Base-by-base conservation (phyloP, 2,329 filamentous ascomycete species). In the Bipolaris oryzae region DNA sequence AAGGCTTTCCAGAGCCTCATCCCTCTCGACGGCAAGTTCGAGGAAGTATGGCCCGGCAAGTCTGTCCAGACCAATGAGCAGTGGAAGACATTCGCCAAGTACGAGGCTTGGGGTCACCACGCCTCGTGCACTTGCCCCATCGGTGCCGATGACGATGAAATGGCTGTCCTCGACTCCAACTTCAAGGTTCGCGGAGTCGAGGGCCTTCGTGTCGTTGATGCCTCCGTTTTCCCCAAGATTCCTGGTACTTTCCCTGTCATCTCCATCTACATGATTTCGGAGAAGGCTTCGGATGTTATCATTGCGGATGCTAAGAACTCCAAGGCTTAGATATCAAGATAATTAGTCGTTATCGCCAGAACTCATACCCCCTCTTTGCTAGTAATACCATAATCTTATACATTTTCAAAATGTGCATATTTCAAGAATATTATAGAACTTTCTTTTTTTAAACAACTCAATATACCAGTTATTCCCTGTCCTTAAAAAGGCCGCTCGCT, bases 251-350 rank as follows among this genome's bases (percentile, higher is more conserved):
- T 83, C 63, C 78, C 81, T 23, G 77, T 79, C 3, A 68, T 82
- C 0, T 79, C 84, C 0, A 80, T 80, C 0, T 85, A 84, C 62
- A 84, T 87, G 71, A 76, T 84, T 5, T 80, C 79, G 1, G 85
- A 88, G 77, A 88, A 88, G 77, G 86, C 86, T 1, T 82, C 84
- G 2, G 84, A 87, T 70, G 81, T 80, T 5, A 87, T 88, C 81
- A 48, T 75, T 15, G 67, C 58, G 37, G 67, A 58, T 44, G 62
- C 58, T 9, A 56, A 47, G 49, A 33, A 39, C 21, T 16, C 44
- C 33, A n/a, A 37, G 33, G 16, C 25, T 13, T 45, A 44, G 25
- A 20, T 28, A 28, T 28, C 11, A 18, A 18, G 16, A 13, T 20
- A 15, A 3, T 25, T 16, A 2, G 10, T 10, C 25, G 15, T 44